Base-by-base conservation (phyloP, 2,329 filamentous ascomycete genomes). In the Aquanectria penicillioides region DNA sequence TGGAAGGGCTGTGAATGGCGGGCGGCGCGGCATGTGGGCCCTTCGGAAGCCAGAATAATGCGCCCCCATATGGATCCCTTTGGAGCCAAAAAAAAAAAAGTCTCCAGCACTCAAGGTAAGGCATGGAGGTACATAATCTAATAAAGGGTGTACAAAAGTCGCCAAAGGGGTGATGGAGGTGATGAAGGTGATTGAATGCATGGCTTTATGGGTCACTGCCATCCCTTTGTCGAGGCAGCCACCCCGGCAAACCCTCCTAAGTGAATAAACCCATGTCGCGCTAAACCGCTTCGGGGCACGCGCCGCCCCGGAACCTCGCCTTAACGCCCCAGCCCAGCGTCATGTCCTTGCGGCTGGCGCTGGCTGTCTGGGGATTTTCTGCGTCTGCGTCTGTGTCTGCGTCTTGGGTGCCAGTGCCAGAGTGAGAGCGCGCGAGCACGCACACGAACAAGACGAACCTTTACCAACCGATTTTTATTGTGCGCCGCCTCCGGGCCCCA, bases 401-500 rank as follows among this genome's bases (percentile, higher is more conserved):
- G 54, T 52, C 59, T 56, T 38, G 47, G 44, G 51, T 51, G 49
- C 55, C 44, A 59, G 63, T 57, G 55, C 46, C 61, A 64, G 63
- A 57, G 61, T 51, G 59, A 64, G 60, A n/a, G n/a, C n/a, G n/a
- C n/a, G n/a, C n/a, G n/a, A n/a, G n/a, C n/a, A n/a, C n/a, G n/a
- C n/a, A n/a, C 57, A 63, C 53, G 54, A 49, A 63, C 59, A 49
- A 61, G 59, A 64, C 64, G 66, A 73, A 73, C 65, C 70, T 72
- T 71, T 69, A 69, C 69, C 72, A 71, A 72, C 73, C 68, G 58
- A 69, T 72, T 71, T 68, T 73, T 66, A 71, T 72, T 73, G 73
- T 76, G 74, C 72, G 74, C 74, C 73, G 74, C 74, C 74, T 73
- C 70, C 52, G 69, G 70, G 72, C 73, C 73, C 74, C 72, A 73